Conservation (phyloP, 1,139 yeast genomes). For the Kodamaea ohmeri region DNA sequence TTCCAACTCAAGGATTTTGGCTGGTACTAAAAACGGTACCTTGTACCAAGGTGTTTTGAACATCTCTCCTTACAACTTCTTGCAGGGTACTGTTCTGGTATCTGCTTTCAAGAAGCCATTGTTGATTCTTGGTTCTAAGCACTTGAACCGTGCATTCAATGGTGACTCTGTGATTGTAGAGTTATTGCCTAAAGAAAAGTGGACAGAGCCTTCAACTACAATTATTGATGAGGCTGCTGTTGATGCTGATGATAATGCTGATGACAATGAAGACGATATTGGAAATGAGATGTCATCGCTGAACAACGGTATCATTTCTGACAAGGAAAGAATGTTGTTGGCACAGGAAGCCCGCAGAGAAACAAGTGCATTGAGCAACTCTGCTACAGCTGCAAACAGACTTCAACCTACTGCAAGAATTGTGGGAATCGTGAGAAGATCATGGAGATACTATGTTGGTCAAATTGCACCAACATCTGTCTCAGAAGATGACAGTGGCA, state of each 20-base stretch:
- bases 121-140: constrained; percentile 75
- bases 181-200: constrained; percentile 76
- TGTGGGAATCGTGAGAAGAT: constrained; percentile 84
- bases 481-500: constrained; percentile 49
- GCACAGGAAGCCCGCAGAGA: constrained; percentile 78
- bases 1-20: constrained; percentile 77
- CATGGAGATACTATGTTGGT: constrained; percentile 97
- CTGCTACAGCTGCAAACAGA: constrained; percentile 33
- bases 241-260: constrained; percentile 62
- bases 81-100: constrained; percentile 81
- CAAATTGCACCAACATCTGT: constrained; percentile 84
- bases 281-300: constrained; percentile 34
- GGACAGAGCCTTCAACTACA: constrained; percentile 83
- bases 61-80: constrained; percentile 79
- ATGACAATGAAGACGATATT: constrained; percentile 42
- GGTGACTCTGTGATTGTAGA: constrained; percentile 93
- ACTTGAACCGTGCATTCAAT: constrained; percentile 85
- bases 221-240: constrained; percentile 72
- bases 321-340: constrained; percentile 69
- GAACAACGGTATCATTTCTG: constrained; percentile 48
- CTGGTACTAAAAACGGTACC: constrained; percentile 86
- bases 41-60: constrained; percentile 81
- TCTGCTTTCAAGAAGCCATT: constrained; percentile 80
- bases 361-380: constrained; percentile 21
- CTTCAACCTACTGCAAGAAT: constrained; percentile 89